Evolutionary conservation across 176 grass and related monocot species (phyloP).

Genomic region (Chrysopogon serrulatus): DNA sequence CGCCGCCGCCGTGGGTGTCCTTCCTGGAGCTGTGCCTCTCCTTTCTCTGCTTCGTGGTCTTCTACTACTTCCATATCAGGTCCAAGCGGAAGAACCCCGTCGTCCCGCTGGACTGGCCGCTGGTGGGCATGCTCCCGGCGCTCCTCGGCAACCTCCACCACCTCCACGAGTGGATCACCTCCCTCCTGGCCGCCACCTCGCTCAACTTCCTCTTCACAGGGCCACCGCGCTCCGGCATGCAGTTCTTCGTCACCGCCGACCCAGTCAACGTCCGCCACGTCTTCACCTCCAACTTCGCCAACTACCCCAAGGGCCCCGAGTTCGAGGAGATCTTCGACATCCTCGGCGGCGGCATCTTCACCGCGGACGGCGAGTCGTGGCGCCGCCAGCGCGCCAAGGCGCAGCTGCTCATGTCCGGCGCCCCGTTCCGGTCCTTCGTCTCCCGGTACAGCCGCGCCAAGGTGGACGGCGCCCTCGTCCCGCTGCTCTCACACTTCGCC

Average conservation of each 20-base stretch:
- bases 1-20: not conserved
- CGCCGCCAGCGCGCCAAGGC: constrained; percentile 51
- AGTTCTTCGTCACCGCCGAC: constrained; percentile 45
- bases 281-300: constrained; percentile 68
- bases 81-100: constrained; percentile 28
- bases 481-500: constrained; percentile 35
- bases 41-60: constrained; percentile 26
- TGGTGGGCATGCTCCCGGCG: constrained; percentile 65
- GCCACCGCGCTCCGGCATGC: constrained; percentile 48
- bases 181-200: not conserved
- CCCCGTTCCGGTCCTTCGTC: constrained; percentile 41
- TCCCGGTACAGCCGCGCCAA: constrained; percentile 37
- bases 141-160: constrained; percentile 39
- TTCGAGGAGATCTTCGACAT: constrained; percentile 75
- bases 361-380: constrained; percentile 57
- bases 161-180: constrained; percentile 63
- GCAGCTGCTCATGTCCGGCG: constrained; percentile 37
- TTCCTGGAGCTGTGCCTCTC: constrained; percentile 16
- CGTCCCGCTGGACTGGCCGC: constrained; percentile 56
- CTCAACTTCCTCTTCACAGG: constrained; percentile 60
- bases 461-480: constrained; percentile 43
- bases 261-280: constrained; percentile 69
- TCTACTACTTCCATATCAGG: constrained; percentile 33
- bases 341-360: constrained; percentile 83
- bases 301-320: constrained; percentile 80